Conservation (phyloP, 306 rosid genomes). For the Medicago truncatula region MtrunA17r5.0-ANR NC_053044.1:50385001-50385500, state of each 20-base stretch:
- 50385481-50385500: slow-evolving; percentile 23
- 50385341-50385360: slow-evolving; percentile 48
- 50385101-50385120: neutral
- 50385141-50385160: neutral
- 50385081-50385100: neutral
- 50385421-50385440: slow-evolving; percentile 48
- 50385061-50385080: neutral
- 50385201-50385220: no score
- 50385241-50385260: no score
- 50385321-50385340: slow-evolving; percentile 74
- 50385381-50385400: neutral
- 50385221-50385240: no score
- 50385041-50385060: no score
- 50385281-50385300: slow-evolving; percentile 12
- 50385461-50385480: slow-evolving; percentile 33
- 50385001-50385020: no score
- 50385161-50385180: neutral
- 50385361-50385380: slow-evolving; percentile 29
- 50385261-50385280: no score
- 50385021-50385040: no score
- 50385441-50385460: slow-evolving; percentile 28
- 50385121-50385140: neutral
- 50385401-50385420: slow-evolving; percentile 45
- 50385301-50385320: neutral
- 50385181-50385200: neutral